Conservation (phyloP, 176 grass and related monocot species). For the Metroxylon sagu region DNA sequence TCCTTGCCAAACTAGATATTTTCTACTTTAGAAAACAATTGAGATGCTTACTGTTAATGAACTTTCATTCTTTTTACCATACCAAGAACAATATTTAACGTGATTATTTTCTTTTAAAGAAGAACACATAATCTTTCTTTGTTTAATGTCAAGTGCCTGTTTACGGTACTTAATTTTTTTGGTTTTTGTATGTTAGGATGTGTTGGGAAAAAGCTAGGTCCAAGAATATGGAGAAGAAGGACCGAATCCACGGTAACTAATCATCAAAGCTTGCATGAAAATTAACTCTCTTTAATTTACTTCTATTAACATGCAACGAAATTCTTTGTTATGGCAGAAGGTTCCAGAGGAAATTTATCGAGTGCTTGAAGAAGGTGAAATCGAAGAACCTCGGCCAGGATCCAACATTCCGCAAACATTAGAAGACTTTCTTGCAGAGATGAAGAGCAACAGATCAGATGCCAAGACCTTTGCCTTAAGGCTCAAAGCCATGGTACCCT, state of each 20-base stretch:
- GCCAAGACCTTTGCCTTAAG: conserved; percentile 19
- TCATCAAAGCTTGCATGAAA: no score
- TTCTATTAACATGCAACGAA: no score
- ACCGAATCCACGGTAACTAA: conserved; percentile 6
- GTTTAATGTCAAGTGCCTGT: not conserved
- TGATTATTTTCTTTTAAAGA: no score
- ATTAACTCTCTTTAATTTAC: no score
- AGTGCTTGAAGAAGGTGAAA: conserved; percentile 8
- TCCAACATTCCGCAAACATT: conserved; percentile 13
- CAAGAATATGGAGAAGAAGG: conserved; percentile 16
- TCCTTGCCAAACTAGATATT: no score
- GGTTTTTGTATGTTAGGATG: conserved; percentile 7
- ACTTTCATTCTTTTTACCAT: no score
- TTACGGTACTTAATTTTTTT: not conserved
- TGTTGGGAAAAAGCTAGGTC: conserved; percentile 12
- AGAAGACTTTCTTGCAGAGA: conserved; percentile 14
- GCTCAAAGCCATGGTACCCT: conserved; percentile 20
- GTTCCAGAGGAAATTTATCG: conserved; percentile 24
- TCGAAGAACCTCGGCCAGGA: not conserved
- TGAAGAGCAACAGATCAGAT: conserved; percentile 19
- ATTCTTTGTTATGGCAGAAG: not conserved
- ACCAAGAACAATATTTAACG: no score
- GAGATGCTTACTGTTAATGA: no score
- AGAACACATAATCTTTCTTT: no score
- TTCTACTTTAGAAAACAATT: no score